A percentile compares a stretch with the other conserved stretches of the same genome.
These are phyloP conservation scores for Clarireedia homoeocarpa DNA, from an alignment of 2,329 filamentous ascomycete genomes.

Conservation along the genomic window DNA sequence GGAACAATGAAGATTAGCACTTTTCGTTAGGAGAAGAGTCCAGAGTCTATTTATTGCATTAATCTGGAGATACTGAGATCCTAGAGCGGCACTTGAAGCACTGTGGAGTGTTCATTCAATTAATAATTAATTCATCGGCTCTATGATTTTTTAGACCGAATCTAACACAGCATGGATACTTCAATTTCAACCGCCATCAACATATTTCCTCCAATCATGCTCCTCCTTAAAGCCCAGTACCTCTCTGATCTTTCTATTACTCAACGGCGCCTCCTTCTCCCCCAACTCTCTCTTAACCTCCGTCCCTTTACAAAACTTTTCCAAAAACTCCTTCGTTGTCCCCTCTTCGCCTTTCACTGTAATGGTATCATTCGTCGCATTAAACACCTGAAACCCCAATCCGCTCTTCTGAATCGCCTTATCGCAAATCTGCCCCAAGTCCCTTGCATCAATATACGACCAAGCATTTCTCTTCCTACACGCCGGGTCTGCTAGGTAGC, in stretches of 20 bases:
- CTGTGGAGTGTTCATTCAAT: too few species aligned
- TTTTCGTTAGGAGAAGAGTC: too few species aligned
- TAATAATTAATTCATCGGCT: too few species aligned
- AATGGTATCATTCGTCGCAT: constrained; percentile 55
- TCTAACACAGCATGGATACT: too few species aligned
- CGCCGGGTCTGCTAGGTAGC: constrained; percentile 42
- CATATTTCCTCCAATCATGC: constrained; percentile 41
- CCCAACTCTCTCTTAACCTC: constrained; percentile 48
- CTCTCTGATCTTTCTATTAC: constrained; percentile 51
- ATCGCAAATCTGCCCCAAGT: constrained; percentile 54
- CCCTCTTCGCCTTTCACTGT: constrained; percentile 35
- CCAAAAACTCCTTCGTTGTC: constrained; percentile 45
- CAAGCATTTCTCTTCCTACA: constrained; percentile 50
- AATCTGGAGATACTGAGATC: too few species aligned
- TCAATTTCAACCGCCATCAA: background rate
- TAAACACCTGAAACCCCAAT: constrained; percentile 56
- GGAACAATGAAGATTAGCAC: too few species aligned
- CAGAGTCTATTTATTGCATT: too few species aligned
- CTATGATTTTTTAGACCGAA: too few species aligned
- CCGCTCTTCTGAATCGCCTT: constrained; percentile 44
- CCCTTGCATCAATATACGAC: constrained; percentile 55
- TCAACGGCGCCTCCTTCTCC: constrained; percentile 51
- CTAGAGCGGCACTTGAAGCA: too few species aligned
- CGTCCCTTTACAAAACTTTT: constrained; percentile 40
- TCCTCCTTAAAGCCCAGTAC: constrained; percentile 51